These are phyloP conservation scores for Gremmenia infestans DNA, from an alignment of 2,329 filamentous ascomycete genomes.

Conservation along the genomic window DNA sequence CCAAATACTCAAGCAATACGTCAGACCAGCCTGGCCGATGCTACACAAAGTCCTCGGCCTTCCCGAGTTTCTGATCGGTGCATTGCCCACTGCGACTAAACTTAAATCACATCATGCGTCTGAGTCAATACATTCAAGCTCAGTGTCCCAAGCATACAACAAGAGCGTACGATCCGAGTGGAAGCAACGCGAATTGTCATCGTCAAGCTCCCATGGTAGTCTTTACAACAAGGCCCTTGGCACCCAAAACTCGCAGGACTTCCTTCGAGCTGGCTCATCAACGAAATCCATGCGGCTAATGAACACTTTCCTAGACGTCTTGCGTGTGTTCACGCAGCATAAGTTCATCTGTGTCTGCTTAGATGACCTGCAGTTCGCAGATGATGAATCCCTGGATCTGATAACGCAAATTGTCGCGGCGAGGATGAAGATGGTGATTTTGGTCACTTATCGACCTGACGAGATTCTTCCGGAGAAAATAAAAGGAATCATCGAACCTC, in stretches of 20 bases:
- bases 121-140: constrained; percentile 12
- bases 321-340: constrained; percentile 74
- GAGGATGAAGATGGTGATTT: constrained; percentile 72
- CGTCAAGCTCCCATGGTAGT: constrained; percentile 24
- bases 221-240: constrained; percentile 31
- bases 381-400: constrained; percentile 79
- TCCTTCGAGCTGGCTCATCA: constrained; percentile 51
- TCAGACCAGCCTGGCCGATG: constrained; percentile 60
- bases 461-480: constrained; percentile 55
- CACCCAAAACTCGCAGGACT: constrained; percentile 53
- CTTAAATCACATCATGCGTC: no score
- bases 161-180: constrained; percentile 26
- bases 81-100: constrained; percentile 6
- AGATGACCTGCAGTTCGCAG: constrained; percentile 87
- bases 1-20: constrained; percentile 54
- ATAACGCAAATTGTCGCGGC: constrained; percentile 75
- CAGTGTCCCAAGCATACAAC: constrained; percentile 25
- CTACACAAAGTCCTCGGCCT: constrained; percentile 57
- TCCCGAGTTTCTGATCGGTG: constrained; percentile 63
- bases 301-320: constrained; percentile 81
- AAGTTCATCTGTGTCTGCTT: constrained; percentile 86
- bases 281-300: constrained; percentile 70
- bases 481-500: constrained; percentile 48
- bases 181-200: constrained; percentile 24
- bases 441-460: constrained; percentile 70